These are phyloP conservation scores for Trichaptum fuscoviolaceum DNA, from an alignment of 768 basidiomycete species.

Conservation along the genomic window DNA sequence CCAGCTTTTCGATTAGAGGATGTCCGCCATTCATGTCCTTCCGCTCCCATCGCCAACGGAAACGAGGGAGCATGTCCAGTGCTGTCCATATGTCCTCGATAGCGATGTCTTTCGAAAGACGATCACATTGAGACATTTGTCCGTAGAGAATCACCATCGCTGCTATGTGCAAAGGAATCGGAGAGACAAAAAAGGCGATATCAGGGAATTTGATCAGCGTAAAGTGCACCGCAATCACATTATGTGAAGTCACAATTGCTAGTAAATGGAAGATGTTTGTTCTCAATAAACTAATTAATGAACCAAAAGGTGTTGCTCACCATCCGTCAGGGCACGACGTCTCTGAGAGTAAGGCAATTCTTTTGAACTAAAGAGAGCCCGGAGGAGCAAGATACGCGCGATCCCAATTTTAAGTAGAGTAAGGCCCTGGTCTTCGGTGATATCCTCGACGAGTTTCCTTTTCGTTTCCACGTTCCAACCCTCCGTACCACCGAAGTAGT, in stretches of 20 bases:
- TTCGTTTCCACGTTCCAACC: constrained; percentile 66
- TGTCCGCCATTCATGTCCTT: constrained; percentile 76
- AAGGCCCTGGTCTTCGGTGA: constrained; percentile 76
- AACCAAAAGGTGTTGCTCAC: constrained; percentile 33
- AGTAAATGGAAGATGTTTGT: constrained; percentile 8
- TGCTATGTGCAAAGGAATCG: constrained; percentile 83
- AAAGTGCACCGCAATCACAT: constrained; percentile 79
- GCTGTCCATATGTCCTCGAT: constrained; percentile 84
- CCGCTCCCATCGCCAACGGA: constrained; percentile 91
- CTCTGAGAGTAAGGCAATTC: constrained; percentile 62
- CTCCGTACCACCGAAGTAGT: constrained; percentile 74
- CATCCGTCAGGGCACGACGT: constrained; percentile 71
- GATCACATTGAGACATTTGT: constrained; percentile 74
- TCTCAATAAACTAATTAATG: not conserved
- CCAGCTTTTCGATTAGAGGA: constrained; percentile 79
- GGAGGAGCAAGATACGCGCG: constrained; percentile 67
- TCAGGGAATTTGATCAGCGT: constrained; percentile 81
- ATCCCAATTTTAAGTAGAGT: constrained; percentile 83
- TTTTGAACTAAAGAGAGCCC: constrained; percentile 75
- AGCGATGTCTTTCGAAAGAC: constrained; percentile 56
- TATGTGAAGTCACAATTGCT: constrained; percentile 86
- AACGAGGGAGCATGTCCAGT: constrained; percentile 80
- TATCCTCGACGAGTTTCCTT: constrained; percentile 60
- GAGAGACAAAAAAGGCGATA: constrained; percentile 84
- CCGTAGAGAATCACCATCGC: constrained; percentile 91